Evolutionary conservation across 345 rosid genomes (phyloP), one percentile per base, ranked within the genome.

Genomic region (Pugionium dolabratum): DNA sequence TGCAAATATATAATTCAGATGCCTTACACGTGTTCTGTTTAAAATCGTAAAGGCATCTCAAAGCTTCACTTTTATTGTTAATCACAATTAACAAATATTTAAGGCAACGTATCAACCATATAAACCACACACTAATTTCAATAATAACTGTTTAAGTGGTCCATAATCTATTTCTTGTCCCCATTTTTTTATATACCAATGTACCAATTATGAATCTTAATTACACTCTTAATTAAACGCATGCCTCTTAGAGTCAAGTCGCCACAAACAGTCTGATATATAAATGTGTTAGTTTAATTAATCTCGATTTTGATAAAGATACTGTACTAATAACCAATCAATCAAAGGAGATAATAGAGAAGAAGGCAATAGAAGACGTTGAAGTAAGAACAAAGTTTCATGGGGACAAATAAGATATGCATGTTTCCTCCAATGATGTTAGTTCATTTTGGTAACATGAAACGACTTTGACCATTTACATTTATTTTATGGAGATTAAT

Each of bases 351-450:
- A 70, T 48, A 27, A 54, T 10, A 10, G 61, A 72, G 51, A 45
- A 59, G 76, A 72, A 66, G 71, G 47, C 44, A 7, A 59, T 43
- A 44, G 71, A 59, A 59, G 67, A n/a, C 45, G 72, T 10, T 66
- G 47, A 52, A 52, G 67, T 66, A 66, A 37, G 34, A 59, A 46
- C 56, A 35, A 66, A 66, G 76, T 52, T 66, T 39, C 9, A 29
- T 54, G 56, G 67, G 26, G 67, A 52, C 67, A 51, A n/a, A 18
- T 51, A 43, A 72, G 66, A 64, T 56, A 64, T 57, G 54, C 37
- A 59, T 66, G 72, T 65, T 73, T 73, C 57, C 71, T 73, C 76
- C 72, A 59, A 73, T 73, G 62, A 73, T 59, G 62, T 36, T 73
- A 44, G 10, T 59, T 65, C 67, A 73, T n/a, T 59, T 59, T 66